Percentiles rank a stretch among this genome's conserved stretches.
These are phyloP conservation scores for Panicum miliaceum DNA, from an alignment of 176 grass and related monocot genomes.

Conservation along the genomic window DNA sequence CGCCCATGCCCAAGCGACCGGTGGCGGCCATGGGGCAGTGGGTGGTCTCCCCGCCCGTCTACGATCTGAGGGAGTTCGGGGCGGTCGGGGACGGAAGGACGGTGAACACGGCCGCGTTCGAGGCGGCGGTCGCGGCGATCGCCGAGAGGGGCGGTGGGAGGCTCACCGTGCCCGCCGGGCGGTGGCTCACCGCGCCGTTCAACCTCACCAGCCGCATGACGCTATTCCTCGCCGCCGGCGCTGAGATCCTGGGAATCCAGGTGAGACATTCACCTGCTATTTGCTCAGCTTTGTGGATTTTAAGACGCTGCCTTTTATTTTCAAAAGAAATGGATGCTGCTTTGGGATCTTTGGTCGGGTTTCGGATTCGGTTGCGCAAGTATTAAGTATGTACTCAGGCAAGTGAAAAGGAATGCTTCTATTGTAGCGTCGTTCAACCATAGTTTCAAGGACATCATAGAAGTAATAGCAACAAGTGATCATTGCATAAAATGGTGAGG, in stretches of 20 bases:
- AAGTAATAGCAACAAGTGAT: background rate
- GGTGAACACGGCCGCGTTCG: slow-evolving; percentile 74
- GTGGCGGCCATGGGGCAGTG: slow-evolving; percentile 36
- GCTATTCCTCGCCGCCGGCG: slow-evolving; percentile 75
- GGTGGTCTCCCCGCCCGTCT: slow-evolving; percentile 57
- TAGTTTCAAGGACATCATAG: background rate
- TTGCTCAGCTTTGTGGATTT: background rate
- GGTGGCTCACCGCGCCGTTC: slow-evolving; percentile 91
- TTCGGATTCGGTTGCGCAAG: background rate
- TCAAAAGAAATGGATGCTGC: background rate
- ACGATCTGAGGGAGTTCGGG: slow-evolving; percentile 80
- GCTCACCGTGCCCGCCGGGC: slow-evolving; percentile 60
- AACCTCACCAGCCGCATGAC: slow-evolving; percentile 94
- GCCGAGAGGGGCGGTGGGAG: slow-evolving; percentile 67
- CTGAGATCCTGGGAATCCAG: slow-evolving; percentile 79
- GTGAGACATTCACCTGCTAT: slow-evolving; percentile 42
- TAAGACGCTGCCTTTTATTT: background rate
- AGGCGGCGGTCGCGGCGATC: slow-evolving; percentile 66
- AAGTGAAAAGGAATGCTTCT: background rate
- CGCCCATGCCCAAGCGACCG: slow-evolving; percentile 46
- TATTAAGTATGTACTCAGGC: background rate
- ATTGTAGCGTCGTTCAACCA: background rate
- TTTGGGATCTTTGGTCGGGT: background rate
- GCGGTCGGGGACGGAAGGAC: slow-evolving; percentile 71
- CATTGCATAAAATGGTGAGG: background rate